Evolutionary conservation across 2,329 filamentous ascomycete species (phyloP), one percentile per base, ranked within the genome.

Genomic region (Nemania abortiva): DNA sequence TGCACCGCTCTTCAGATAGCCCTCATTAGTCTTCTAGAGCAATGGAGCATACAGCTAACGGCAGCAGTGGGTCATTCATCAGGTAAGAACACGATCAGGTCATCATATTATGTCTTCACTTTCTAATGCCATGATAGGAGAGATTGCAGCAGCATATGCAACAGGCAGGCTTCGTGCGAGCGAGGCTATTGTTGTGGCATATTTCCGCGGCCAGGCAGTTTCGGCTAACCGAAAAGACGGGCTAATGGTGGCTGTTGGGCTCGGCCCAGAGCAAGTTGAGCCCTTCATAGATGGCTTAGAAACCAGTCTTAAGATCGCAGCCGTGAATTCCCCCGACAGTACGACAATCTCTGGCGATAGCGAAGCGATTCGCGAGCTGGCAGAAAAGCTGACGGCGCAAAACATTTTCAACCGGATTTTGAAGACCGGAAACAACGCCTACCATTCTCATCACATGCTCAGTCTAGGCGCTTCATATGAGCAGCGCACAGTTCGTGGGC

Each of bases 391-490:
- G 13, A 31, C 1, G 11, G 37, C 1, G 1, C 7, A 63, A 2
- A 29, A 42, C 4, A 31, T 65, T 2, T 69, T 71, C 34, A n/a
- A 20, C 20, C 47, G 70, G 0, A 6, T 65, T 1, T 11, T 72
- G 13, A 55, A 55, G n/a, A 69, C 66, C 0, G 70, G 63, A 10
- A 56, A 49, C 9, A 69, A 65, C 18, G 69, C 69, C 0, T 71
- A 71, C 37, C 69, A 71, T 29, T 71, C 66, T 2, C 66, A 67
- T 20, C 63, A 69, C 18, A 71, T 71, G 58, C 22, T 39, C 2
- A 31, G n/a, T 18, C 50, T 62, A 2, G 66, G 62, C 11, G 4
- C n/a, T 18, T 1, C 15, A 18, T 68, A 65, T n/a, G 55, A 65
- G 11, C 37, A 59, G 6, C 45, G 31, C 18, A 18, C 53, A 3